Evolutionary conservation across 345 rosid species (phyloP), one percentile per base, ranked within the genome.

Genomic region (Lepidium sativum): DNA sequence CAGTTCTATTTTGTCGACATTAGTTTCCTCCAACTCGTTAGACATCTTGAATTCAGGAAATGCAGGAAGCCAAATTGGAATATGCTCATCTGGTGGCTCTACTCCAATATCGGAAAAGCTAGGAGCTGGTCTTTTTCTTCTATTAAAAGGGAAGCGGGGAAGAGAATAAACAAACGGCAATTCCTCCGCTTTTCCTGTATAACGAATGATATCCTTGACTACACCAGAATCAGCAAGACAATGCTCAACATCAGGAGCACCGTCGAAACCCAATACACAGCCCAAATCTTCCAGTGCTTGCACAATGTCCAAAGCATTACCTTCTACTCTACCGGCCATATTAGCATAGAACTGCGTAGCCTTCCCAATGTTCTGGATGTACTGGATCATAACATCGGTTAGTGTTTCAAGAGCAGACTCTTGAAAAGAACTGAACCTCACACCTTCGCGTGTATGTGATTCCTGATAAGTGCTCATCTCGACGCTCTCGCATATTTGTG

Each of bases 31-130:
- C 51, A 42, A 43, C 38, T 17, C 75, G 60, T 56, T 67, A 62
- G 75, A 71, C 12, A 76, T 62, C 37, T 81, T 68, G 9, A 80
- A 77, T 82, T 76, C 82, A 23, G 97, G 96, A 77, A 89, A 87
- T 18, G 81, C 79, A 53, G 90, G 95, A 70, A 92, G 75, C 98
- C 98, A 92, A 70, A 70, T 61, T 0, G 98, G 98, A 52, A 90
- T 86, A 52, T 87, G 90, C 39, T 80, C 82, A 52, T 62, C 76
- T 47, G 86, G 96, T 75, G 96, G 86, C 77, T 84, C 89, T 58
- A 48, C 79, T 32, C 94, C 90, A 67, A 72, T 72, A 59, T 69
- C 80, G 49, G 29, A 60, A 73, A 86, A 87, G 69, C 85, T 83
- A 29, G 78, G 77, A 8, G 66, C 68, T 18, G 53, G 80, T 55